Percentiles rank a stretch among this genome's conserved stretches.
These are phyloP conservation scores for Penicillium mononematosum DNA, from an alignment of 495 filamentous ascomycete genomes.

Conservation along the genomic window DNA sequence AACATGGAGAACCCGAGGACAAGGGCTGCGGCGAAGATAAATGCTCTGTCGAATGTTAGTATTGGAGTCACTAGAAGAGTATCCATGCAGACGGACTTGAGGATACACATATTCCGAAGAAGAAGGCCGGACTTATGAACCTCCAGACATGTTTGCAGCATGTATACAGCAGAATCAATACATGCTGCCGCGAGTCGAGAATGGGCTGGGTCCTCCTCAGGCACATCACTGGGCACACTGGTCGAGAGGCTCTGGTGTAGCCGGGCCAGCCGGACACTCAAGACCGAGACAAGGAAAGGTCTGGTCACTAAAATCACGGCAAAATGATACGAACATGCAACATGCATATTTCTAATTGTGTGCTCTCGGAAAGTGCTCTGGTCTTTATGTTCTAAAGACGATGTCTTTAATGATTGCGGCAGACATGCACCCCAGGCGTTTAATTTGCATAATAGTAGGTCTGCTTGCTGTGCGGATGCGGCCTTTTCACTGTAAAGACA, in stretches of 20 bases:
- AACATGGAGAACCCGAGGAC: conserved; percentile 47
- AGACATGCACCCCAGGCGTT: conserved; percentile 39
- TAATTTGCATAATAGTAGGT: conserved; percentile 34
- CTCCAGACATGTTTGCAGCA: conserved; percentile 44
- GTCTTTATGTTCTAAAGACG: conserved; percentile 20
- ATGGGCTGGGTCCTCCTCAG: conserved; percentile 35
- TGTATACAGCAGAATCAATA: conserved; percentile 42
- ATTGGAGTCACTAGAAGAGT: not conserved
- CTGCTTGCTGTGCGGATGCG: conserved; percentile 35
- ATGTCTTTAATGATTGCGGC: conserved; percentile 27
- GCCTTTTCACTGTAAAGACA: conserved; percentile 34
- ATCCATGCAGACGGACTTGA: conserved; percentile 26
- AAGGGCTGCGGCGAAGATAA: conserved; percentile 43
- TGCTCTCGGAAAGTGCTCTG: conserved; percentile 26
- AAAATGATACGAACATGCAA: conserved; percentile 46
- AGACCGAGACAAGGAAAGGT: conserved; percentile 39
- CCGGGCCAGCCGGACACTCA: conserved; percentile 39
- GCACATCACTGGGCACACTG: not conserved
- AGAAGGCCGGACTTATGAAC: conserved; percentile 34
- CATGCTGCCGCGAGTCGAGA: conserved; percentile 37
- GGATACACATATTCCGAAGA: conserved; percentile 39
- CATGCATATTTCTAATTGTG: conserved; percentile 40
- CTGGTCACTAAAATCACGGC: conserved; percentile 44
- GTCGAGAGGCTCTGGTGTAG: conserved; percentile 29
- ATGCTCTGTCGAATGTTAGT: conserved; percentile 32